Percentiles rank a stretch among this genome's conserved stretches.
These are phyloP conservation scores for Vaccinium darrowii DNA, from an alignment of 148 eudicot genomes.

Conservation along the genomic window DNA sequence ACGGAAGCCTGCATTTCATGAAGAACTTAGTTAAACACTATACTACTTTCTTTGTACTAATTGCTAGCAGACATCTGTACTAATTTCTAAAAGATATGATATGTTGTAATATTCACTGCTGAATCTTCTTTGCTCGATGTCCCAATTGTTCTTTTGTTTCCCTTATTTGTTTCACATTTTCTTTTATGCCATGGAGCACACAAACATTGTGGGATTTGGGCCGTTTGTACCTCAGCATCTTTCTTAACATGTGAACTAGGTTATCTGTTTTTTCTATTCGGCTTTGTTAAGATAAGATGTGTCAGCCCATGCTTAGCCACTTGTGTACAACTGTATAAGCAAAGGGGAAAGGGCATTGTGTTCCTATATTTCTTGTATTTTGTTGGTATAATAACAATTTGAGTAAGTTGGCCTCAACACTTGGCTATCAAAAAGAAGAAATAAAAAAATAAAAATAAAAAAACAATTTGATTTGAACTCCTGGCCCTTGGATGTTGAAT, in stretches of 20 bases:
- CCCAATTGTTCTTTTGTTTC: background rate
- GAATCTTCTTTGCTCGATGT: background rate
- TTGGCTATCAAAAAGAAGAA: no score
- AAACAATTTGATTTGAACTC: background rate
- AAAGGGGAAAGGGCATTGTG: background rate
- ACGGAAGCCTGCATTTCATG: background rate
- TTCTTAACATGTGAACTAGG: no score
- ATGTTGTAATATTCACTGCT: background rate
- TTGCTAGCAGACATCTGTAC: constrained; percentile 3
- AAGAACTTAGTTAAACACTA: constrained; percentile 4
- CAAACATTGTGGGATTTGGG: background rate
- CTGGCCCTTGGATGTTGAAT: background rate
- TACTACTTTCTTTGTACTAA: constrained; percentile 12
- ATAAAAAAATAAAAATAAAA: no score
- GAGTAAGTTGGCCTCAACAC: no score
- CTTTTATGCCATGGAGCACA: background rate
- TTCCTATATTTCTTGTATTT: background rate
- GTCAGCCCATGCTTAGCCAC: background rate
- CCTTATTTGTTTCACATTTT: background rate
- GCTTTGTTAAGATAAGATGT: background rate
- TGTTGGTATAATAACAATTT: background rate
- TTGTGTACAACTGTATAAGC: no score
- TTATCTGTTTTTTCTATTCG: background rate
- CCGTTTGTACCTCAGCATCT: background rate
- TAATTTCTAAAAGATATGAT: background rate